Conservation (phyloP, 148 eudicot species). For the Spergularia bocconei region DNA sequence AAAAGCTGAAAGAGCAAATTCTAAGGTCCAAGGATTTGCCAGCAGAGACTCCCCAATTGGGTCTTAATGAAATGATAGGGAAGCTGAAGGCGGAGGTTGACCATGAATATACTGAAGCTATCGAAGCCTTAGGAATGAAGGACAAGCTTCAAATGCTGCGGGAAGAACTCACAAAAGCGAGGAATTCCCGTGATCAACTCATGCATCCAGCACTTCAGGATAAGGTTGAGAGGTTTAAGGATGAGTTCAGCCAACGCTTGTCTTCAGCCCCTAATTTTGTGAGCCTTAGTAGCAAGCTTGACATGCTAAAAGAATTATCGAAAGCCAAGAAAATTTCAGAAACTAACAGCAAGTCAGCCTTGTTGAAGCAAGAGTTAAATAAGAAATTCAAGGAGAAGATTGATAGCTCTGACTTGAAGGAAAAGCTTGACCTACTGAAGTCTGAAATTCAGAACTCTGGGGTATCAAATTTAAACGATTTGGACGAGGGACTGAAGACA, state of each 20-base stretch:
- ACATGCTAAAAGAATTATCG: constrained; percentile 63
- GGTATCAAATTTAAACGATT: constrained; percentile 35
- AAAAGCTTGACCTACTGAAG: constrained; percentile 57
- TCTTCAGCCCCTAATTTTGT: constrained; percentile 62
- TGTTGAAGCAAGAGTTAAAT: constrained; percentile 45
- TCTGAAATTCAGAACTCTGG: constrained; percentile 60
- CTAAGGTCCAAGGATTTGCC: constrained; percentile 50
- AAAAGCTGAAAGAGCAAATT: constrained; percentile 66
- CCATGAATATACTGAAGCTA: constrained; percentile 63
- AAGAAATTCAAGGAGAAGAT: constrained; percentile 48
- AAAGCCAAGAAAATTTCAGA: constrained; percentile 50
- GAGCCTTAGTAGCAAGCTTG: constrained; percentile 56
- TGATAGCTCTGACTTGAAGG: constrained; percentile 50
- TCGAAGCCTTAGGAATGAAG: constrained; percentile 58
- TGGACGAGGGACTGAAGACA: constrained; percentile 47
- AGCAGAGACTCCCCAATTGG: constrained; percentile 37
- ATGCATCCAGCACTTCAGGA: constrained; percentile 42
- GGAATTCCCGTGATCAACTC: constrained; percentile 50
- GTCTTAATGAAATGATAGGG: constrained; percentile 56
- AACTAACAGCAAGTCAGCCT: constrained; percentile 35
- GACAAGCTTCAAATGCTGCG: constrained; percentile 45
- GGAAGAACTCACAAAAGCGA: constrained; percentile 66
- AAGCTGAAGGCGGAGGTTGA: constrained; percentile 61
- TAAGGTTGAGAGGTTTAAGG: constrained; percentile 55
- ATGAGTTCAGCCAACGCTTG: constrained; percentile 53